Conservation (phyloP, 352 stramenopile species). For the Phytophthora cryptogea region DNA sequence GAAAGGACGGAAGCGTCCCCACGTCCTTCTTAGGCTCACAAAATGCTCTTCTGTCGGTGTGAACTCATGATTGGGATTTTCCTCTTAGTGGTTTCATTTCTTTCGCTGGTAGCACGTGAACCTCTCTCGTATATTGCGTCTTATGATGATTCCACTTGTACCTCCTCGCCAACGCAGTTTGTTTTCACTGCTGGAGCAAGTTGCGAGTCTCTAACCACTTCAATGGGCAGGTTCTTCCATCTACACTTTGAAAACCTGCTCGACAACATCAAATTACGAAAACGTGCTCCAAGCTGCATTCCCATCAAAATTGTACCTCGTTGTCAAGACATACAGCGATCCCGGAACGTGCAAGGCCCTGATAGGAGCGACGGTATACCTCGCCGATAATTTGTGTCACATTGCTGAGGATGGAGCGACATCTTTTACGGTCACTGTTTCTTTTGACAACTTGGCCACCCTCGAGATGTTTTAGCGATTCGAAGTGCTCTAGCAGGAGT, state of each 20-base stretch:
- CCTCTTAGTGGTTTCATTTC: background rate
- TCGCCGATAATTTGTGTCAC: conserved; percentile 9
- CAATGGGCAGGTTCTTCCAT: background rate
- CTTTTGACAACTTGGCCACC: background rate
- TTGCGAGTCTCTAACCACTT: background rate
- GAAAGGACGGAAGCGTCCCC: background rate
- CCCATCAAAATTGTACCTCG: conserved; percentile 8
- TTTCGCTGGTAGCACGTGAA: background rate
- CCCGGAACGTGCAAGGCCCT: background rate
- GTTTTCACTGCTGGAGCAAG: conserved; percentile 5
- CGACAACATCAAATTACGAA: background rate
- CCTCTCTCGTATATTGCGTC: background rate
- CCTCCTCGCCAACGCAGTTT: conserved; percentile 3
- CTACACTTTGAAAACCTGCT: conserved; percentile 1
- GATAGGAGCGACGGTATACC: background rate
- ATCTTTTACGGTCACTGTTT: conserved; percentile 2
- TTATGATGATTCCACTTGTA: background rate
- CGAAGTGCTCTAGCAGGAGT: background rate
- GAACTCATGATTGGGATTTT: background rate
- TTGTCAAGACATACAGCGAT: conserved; percentile 2
- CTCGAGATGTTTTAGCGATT: background rate
- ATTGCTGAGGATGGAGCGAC: conserved; percentile 4
- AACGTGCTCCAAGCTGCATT: conserved; percentile 2
- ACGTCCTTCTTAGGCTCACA: background rate
- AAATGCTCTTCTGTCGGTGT: background rate